Base-by-base conservation (phyloP, 1,284 basidiomycete species). In the Boletus smithii region DNA sequence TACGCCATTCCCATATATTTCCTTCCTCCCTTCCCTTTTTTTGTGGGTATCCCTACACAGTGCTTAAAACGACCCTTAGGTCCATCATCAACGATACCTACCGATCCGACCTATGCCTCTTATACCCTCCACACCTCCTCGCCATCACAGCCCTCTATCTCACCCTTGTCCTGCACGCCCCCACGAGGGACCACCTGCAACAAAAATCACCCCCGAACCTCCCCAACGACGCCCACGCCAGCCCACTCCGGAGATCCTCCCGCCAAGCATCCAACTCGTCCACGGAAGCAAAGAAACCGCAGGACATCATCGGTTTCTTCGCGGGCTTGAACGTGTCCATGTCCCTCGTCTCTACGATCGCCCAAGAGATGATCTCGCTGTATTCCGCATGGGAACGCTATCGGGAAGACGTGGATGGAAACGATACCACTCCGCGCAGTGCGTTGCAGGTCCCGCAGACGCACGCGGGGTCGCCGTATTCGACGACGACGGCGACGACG, bases 81-180 rank as follows among this genome's bases (percentile, higher is more conserved):
- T 93, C 95, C 65, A 82, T 97, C 55, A 85, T 98, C 61, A 99
- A 98, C 71, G 97, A 99, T 68, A 92, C 89, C 0, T 98, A 94
- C 65, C 85, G 92, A 42, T 92, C 91, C 2, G 88, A 95, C 46
- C 73, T 98, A 10, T 91, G 90, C 57, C 81, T 98, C 9, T 70
- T 97, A 29, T 88, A 98, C 61, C 93, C 95, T 0, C 95, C 95
- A 0, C 93, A 97, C 66, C 76, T 98, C 48, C 88, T 98, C 51
- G 94, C 95, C 14, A 80, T 98, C 51, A 85, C 94, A 0, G 86
- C 92, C 0, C 79, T 98, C 47, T 97, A 93, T 69, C 80, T 97
- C 50, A 85, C 86, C 0, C 83, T 93, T 59, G 77, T 87, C 37
- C 73, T 86, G 7, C 81, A 88, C 59, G 67, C 70, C 23, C 77